Evolutionary conservation across 805 yeast genomes (phyloP), one percentile per base, ranked within the genome.

Genomic region (Yarrowia sp.): DNA sequence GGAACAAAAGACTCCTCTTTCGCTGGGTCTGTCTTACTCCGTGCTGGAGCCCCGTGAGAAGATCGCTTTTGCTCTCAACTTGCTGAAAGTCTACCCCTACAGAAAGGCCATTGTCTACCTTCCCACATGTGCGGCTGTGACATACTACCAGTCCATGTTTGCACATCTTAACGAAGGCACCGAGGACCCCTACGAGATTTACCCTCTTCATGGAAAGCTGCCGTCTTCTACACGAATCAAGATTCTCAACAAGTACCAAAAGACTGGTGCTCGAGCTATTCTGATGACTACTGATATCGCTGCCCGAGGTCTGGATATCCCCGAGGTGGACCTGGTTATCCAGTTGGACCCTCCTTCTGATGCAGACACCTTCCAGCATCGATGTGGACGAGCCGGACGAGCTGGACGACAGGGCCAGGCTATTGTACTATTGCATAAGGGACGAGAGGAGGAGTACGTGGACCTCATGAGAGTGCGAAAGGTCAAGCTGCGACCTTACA

Each of bases 231-330:
- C 96, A 14, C 82, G 99, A 69, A 76, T 88, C 62, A 89, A 84
- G 72, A 89, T 97, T 0, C 77, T 93, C 48, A 79, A 80, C 10
- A 77, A 75, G 38, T 95, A 93, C 72, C 73, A 86, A 0, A 80
- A 81, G 0, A 67, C 71, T 4, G 71, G 73, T 8, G 75, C 76
- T 2, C 86, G 85, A 68, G 79, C 86, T 9, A 84, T 93, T 0
- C 76, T 95, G 28, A 78, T 95, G 76, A 92, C 99, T 1, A 95
- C 99, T 0, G 99, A 95, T 79, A 97, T 95, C n/a, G 98, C 99
- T 0, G 97, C 98, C 0, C 82, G 99, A 73, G 99, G 99, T 47
- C 84, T 95, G 22, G 99, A 95, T 78, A 87, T 95, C 33, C 96
- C 97, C 0, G 95, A 92, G 64, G 98, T 95, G 9, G 98, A 95